phyloP scores from a whole-genome alignment of 2,329 filamentous ascomycete genomes.

The Xylaria sp. region DNA sequence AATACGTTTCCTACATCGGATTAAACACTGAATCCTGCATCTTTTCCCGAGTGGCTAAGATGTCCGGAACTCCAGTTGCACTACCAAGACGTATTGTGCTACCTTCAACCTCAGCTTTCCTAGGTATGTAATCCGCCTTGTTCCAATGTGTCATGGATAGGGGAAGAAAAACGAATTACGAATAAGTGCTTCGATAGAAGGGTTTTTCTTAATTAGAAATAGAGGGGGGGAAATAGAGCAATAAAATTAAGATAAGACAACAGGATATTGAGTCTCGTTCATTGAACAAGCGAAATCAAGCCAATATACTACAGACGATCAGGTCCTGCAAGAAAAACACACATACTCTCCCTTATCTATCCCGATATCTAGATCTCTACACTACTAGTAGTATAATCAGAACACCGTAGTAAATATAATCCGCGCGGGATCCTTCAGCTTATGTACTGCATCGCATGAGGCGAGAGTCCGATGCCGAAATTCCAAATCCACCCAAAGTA shows the following conservation, averaged over 20 bases:
- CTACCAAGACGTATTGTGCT: not conserved
- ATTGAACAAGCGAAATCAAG: not conserved
- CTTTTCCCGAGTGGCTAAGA: not conserved
- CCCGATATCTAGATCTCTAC: not conserved
- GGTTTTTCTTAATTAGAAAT: not conserved
- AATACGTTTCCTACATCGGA: not conserved
- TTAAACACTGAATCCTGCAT: not conserved
- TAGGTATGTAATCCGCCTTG: not conserved
- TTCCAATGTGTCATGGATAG: not conserved
- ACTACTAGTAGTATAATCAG: not conserved
- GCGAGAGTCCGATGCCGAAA: not conserved
- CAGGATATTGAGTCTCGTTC: too few relatives aligned
- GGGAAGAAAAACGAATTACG: not conserved
- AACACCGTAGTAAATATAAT: not conserved
- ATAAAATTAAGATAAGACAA: not conserved
- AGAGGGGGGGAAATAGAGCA: not conserved
- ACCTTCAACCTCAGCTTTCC: not conserved
- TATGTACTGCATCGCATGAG: not conserved
- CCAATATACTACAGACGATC: not conserved
- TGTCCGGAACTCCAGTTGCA: not conserved
- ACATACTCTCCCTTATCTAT: not conserved
- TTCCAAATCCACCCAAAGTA: constrained; percentile 8
- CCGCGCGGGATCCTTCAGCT: not conserved
- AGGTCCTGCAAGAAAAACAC: not conserved
- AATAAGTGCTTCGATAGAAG: not conserved